Evolutionary conservation across 2,329 filamentous ascomycete species (phyloP).

Genomic region (Sclerotiophoma versabilis): DNA sequence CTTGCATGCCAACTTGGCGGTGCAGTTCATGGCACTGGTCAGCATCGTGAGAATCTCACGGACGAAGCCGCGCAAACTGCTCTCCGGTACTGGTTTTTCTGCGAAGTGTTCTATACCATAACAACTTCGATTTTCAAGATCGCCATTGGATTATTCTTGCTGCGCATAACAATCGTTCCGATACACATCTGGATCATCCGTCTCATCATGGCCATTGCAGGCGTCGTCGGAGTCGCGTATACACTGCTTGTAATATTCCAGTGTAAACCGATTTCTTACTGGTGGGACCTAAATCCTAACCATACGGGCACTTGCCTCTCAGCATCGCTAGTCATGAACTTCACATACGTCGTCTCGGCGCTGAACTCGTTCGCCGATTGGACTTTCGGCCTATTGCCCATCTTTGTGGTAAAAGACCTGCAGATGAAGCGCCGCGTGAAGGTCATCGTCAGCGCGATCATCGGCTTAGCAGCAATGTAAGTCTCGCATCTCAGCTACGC

Average conservation of each 20-base stretch:
- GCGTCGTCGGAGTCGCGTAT: slow-evolving; percentile 55
- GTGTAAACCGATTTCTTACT: slow-evolving; percentile 58
- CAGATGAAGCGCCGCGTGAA: slow-evolving; percentile 64
- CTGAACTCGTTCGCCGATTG: slow-evolving; percentile 41
- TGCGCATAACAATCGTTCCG: slow-evolving; percentile 57
- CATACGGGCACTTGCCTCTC: slow-evolving; percentile 50
- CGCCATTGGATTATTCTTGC: slow-evolving; percentile 59
- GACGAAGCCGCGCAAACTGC: slow-evolving; percentile 35
- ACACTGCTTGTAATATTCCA: slow-evolving; percentile 60
- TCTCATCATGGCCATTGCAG: slow-evolving; percentile 53
- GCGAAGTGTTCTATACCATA: slow-evolving; percentile 61
- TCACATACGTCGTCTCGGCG: slow-evolving; percentile 53
- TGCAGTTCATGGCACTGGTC: slow-evolving; percentile 48
- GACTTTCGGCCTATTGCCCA: slow-evolving; percentile 42
- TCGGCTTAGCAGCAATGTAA: slow-evolving; percentile 55
- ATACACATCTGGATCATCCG: slow-evolving; percentile 57
- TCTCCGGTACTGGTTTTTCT: slow-evolving; percentile 59
- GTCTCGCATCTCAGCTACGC: slow-evolving; percentile 10
- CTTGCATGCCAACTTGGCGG: slow-evolving; percentile 42
- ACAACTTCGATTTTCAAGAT: slow-evolving; percentile 57
- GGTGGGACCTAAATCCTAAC: slow-evolving; percentile 54
- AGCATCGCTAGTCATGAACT: slow-evolving; percentile 57
- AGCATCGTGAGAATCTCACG: slow-evolving; percentile 41
- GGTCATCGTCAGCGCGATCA: slow-evolving; percentile 58
- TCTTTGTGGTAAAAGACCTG: slow-evolving; percentile 61